A percentile compares a stretch with the other conserved stretches of the same genome.
These are phyloP conservation scores for Mortierella sp. DNA, from an alignment of 371 early-diverging fungal species.

Conservation along the genomic window DNA sequence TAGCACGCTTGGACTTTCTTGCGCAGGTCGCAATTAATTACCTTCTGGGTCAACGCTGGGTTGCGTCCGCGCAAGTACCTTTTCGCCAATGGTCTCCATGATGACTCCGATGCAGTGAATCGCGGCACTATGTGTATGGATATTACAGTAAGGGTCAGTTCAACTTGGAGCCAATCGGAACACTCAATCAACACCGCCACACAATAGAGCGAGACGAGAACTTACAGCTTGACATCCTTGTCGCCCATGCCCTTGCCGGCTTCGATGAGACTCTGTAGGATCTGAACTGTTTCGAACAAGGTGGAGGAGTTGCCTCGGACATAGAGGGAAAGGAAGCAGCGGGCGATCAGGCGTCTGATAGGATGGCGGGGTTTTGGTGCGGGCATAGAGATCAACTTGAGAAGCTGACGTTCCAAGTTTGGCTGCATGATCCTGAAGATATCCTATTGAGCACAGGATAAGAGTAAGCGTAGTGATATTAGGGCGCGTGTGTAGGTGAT, in stretches of 20 bases:
- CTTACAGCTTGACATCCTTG: conserved; percentile 71
- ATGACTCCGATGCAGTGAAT: conserved; percentile 81
- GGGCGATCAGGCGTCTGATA: conserved; percentile 81
- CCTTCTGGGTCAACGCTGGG: too few species aligned
- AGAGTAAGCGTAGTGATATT: neutral
- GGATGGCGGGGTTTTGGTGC: conserved; percentile 83
- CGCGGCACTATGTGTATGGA: conserved; percentile 73
- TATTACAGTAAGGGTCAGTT: neutral
- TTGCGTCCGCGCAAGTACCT: conserved; percentile 54
- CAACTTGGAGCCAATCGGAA: neutral
- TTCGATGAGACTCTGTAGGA: conserved; percentile 73
- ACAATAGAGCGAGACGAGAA: neutral
- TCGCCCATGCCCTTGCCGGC: conserved; percentile 78
- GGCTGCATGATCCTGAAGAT: conserved; percentile 74
- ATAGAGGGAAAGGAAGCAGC: conserved; percentile 81
- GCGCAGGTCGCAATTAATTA: too few species aligned
- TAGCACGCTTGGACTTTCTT: neutral
- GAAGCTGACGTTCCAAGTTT: conserved; percentile 76
- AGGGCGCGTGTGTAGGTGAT: neutral
- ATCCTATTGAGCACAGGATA: conserved; percentile 58
- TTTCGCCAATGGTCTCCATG: conserved; percentile 77
- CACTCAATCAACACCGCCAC: too few species aligned
- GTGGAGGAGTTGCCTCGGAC: conserved; percentile 79
- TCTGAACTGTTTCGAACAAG: conserved; percentile 84
- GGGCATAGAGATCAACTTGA: conserved; percentile 74